Percentiles rank a stretch among this genome's conserved stretches.
phyloP scores from a whole-genome alignment of 768 basidiomycete genomes.

The Trametes cingulata region DNA sequence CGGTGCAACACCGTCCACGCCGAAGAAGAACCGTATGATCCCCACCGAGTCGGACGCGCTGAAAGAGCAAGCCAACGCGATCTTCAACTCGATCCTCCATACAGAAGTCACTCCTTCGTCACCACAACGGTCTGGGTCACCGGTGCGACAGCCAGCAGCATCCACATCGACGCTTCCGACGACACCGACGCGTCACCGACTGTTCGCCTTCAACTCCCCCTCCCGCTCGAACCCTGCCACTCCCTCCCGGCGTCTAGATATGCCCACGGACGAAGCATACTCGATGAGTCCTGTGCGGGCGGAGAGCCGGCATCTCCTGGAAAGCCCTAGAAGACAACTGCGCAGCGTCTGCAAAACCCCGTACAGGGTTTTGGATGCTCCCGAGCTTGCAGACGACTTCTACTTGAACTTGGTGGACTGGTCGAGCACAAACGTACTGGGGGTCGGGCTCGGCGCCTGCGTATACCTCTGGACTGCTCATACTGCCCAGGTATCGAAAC shows the following conservation, averaged over 20 bases:
- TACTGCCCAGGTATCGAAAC: constrained; percentile 87
- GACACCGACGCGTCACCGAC: constrained; percentile 53
- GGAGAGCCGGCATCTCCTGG: constrained; percentile 77
- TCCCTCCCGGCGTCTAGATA: constrained; percentile 68
- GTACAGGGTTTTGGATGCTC: constrained; percentile 95
- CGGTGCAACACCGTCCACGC: constrained; percentile 40
- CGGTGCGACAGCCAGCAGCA: constrained; percentile 33
- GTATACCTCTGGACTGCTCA: constrained; percentile 98
- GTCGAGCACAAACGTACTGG: constrained; percentile 93
- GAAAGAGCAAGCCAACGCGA: constrained; percentile 79
- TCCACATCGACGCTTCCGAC: constrained; percentile 36
- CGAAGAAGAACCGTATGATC: constrained; percentile 42
- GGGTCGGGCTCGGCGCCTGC: constrained; percentile 87
- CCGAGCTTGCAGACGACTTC: constrained; percentile 96
- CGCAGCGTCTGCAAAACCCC: constrained; percentile 92
- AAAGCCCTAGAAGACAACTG: constrained; percentile 79
- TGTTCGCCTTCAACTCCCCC: constrained; percentile 70
- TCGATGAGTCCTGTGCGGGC: constrained; percentile 88
- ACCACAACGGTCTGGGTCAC: constrained; percentile 63
- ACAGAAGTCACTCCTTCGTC: constrained; percentile 76
- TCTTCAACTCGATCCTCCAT: constrained; percentile 77
- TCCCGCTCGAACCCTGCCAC: constrained; percentile 51
- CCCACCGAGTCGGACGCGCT: constrained; percentile 47
- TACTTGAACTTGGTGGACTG: constrained; percentile 98
- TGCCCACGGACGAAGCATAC: constrained; percentile 85